Conservation (phyloP, 768 basidiomycete species). For the Lentinula lateritia region DNA sequence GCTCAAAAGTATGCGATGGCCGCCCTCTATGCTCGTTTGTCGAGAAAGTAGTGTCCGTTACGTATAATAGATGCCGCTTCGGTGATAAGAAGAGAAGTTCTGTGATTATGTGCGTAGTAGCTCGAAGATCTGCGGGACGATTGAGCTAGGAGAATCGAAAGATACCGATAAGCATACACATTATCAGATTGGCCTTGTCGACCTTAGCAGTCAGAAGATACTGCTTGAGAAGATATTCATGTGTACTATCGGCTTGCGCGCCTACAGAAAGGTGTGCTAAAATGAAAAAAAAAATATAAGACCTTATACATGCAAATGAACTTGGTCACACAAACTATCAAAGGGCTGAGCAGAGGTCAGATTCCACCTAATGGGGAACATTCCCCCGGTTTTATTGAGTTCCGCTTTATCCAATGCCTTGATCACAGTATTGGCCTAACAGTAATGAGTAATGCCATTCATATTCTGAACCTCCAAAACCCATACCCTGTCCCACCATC, state of each 20-base stretch:
- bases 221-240: slow-evolving; percentile 75
- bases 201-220: slow-evolving; percentile 61
- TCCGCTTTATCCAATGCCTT: slow-evolving; percentile 41
- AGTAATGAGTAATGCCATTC: background rate
- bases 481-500: slow-evolving; percentile 49
- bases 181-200: slow-evolving; percentile 54
- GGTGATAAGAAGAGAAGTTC: slow-evolving; percentile 66
- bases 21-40: slow-evolving; percentile 20
- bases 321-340: slow-evolving; percentile 34
- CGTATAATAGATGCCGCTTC: slow-evolving; percentile 59
- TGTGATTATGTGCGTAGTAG: slow-evolving; percentile 57
- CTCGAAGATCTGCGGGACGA: slow-evolving; percentile 43
- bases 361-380: slow-evolving; percentile 61
- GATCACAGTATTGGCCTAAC: slow-evolving; percentile 45
- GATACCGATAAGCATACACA: slow-evolving; percentile 44
- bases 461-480: background rate
- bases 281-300: background rate
- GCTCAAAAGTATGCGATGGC: slow-evolving; percentile 56
- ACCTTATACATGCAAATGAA: background rate
- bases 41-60: slow-evolving; percentile 43
- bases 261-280: slow-evolving; percentile 54
- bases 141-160: background rate
- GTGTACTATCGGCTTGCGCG: slow-evolving; percentile 64
- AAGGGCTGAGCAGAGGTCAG: slow-evolving; percentile 37
- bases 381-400: slow-evolving; percentile 43